phyloP scores from a whole-genome alignment of 2,329 filamentous ascomycete species.

The Curvularia lunata region DNA sequence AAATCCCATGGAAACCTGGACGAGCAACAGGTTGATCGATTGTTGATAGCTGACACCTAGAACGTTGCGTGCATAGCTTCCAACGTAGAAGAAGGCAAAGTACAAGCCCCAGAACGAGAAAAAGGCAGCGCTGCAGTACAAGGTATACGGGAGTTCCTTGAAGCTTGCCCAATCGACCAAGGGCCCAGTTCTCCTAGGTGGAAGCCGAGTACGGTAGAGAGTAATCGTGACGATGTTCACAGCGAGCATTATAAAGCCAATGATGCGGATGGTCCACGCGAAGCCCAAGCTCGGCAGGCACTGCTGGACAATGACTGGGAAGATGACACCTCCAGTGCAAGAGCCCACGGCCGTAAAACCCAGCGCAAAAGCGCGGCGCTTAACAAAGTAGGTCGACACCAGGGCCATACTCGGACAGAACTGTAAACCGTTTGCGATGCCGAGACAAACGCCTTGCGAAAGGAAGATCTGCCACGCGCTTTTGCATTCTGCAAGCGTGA shows the following conservation, averaged over 20 bases:
- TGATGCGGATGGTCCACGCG: conserved; percentile 66
- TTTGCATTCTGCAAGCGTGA: conserved; percentile 39
- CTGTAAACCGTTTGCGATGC: conserved; percentile 59
- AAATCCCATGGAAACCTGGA: conserved; percentile 58
- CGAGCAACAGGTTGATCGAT: conserved; percentile 62
- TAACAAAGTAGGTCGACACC: conserved; percentile 52
- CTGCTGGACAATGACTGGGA: conserved; percentile 43
- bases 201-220: conserved; percentile 47
- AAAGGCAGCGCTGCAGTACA: conserved; percentile 48
- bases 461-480: conserved; percentile 45
- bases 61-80: conserved; percentile 51
- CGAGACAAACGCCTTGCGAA: conserved; percentile 63
- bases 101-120: conserved; percentile 50
- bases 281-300: conserved; percentile 53
- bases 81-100: conserved; percentile 56
- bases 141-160: conserved; percentile 48
- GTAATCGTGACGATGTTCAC: conserved; percentile 42
- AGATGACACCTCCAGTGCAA: conserved; percentile 41
- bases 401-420: conserved; percentile 64
- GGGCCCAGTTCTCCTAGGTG: conserved; percentile 52
- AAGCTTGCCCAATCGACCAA: conserved; percentile 52
- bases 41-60: conserved; percentile 57
- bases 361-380: conserved; percentile 37
- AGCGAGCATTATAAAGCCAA: conserved; percentile 65
- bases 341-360: conserved; percentile 38